These are phyloP conservation scores for Verticillium zaregamsianum DNA, from an alignment of 2,329 filamentous ascomycete species.

Conservation along the genomic window DNA sequence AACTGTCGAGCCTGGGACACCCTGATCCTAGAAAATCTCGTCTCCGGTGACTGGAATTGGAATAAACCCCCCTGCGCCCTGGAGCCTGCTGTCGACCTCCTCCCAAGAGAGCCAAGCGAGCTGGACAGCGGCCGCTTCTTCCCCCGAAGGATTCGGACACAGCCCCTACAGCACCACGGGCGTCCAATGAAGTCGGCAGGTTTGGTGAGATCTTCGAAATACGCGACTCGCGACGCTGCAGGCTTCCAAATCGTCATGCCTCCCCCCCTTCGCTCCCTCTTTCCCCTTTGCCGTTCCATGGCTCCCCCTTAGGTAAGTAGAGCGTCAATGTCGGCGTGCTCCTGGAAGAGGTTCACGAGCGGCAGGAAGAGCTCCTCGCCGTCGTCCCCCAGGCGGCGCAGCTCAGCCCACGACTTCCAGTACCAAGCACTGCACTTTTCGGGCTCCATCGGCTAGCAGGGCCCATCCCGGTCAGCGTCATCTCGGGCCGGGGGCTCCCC, in stretches of 20 bases:
- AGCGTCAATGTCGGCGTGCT: conserved; percentile 15
- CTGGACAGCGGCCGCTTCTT: not conserved
- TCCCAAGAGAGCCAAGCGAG: not conserved
- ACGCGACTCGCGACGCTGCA: not conserved
- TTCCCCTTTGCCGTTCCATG: not conserved
- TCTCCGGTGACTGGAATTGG: no score
- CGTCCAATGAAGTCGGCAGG: not conserved
- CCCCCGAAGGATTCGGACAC: not conserved
- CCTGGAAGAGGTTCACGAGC: conserved; percentile 22
- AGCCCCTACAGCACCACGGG: not conserved
- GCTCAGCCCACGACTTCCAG: conserved; percentile 42
- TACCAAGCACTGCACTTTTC: conserved; percentile 48
- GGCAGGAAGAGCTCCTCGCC: conserved; percentile 26
- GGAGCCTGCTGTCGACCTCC: no score
- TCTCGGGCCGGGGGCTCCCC: not conserved
- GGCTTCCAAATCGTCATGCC: not conserved
- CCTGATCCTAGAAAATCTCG: no score
- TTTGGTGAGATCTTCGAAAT: no score
- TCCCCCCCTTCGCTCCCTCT: not conserved
- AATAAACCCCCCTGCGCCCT: no score
- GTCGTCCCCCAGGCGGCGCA: conserved; percentile 19
- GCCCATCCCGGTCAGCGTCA: not conserved
- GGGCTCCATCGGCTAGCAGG: conserved; percentile 34
- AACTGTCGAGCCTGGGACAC: not conserved
- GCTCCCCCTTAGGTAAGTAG: conserved; percentile 13